A percentile compares a stretch with the other conserved stretches of the same genome.
phyloP scores from a whole-genome alignment of 768 basidiomycete genomes.

The Harrya chromipes region DNA sequence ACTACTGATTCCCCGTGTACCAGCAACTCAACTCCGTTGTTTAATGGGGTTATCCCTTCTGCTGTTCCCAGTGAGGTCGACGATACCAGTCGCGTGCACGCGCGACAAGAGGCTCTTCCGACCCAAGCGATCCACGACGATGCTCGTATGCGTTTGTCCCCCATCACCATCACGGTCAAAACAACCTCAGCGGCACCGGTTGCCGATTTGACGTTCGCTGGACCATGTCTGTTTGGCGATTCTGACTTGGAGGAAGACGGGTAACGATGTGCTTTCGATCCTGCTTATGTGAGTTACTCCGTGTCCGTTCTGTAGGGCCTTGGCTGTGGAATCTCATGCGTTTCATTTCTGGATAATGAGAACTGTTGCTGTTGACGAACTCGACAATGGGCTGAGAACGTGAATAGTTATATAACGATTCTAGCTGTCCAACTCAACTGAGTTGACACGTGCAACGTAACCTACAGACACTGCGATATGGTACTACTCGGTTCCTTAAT shows the following conservation, averaged over 20 bases:
- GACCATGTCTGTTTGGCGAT: conserved; percentile 30
- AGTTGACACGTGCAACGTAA: too few species aligned
- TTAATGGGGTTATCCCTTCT: not conserved
- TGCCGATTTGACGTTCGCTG: conserved; percentile 13
- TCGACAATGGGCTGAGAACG: too few species aligned
- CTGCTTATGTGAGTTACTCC: not conserved
- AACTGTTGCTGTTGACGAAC: too few species aligned
- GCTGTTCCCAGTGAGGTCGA: not conserved
- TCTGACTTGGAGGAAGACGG: conserved; percentile 31
- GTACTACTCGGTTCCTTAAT: too few species aligned
- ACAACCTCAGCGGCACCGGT: not conserved
- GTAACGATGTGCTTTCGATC: conserved; percentile 2
- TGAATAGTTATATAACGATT: too few species aligned
- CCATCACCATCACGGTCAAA: not conserved
- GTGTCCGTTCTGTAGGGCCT: too few species aligned
- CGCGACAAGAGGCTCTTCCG: not conserved
- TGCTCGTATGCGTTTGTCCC: not conserved
- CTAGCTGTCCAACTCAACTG: too few species aligned
- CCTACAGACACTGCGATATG: too few species aligned
- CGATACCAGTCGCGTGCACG: not conserved
- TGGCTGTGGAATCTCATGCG: too few species aligned
- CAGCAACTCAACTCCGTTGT: not conserved
- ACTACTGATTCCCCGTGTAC: not conserved
- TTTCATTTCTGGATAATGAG: too few species aligned
- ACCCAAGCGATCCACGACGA: not conserved